These are phyloP conservation scores for Isochrysis galbana DNA, from an alignment of 78 protist species.

Conservation along the genomic window DNA sequence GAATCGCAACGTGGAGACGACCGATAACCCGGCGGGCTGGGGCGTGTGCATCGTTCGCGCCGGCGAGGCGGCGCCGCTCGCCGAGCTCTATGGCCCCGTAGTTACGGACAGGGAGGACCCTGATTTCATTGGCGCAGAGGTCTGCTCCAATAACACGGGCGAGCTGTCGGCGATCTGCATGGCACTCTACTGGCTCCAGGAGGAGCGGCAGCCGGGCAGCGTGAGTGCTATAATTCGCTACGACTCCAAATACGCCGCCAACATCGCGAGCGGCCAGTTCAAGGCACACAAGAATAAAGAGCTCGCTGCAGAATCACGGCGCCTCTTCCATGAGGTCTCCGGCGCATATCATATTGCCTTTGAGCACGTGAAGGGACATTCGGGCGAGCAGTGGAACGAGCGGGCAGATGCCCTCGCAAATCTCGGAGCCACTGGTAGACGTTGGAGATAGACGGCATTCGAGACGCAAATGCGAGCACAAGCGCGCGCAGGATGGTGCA, in stretches of 20 bases:
- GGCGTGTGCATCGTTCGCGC: not conserved
- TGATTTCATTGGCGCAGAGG: not conserved
- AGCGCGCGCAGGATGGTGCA: too few relatives aligned
- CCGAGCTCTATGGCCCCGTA: not conserved
- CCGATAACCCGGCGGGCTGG: not conserved
- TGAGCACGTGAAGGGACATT: not conserved
- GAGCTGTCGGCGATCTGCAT: slow-evolving; percentile 3
- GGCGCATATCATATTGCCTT: not conserved
- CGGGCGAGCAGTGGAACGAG: slow-evolving; percentile 8
- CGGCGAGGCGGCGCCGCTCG: not conserved
- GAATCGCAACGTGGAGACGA: not conserved
- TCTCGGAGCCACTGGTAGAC: not conserved
- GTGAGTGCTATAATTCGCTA: not conserved
- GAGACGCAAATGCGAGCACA: too few relatives aligned
- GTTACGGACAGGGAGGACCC: not conserved
- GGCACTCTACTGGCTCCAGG: not conserved
- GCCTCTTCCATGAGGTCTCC: not conserved
- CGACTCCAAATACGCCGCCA: slow-evolving; percentile 25
- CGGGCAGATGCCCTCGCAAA: not conserved
- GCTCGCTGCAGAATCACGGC: not conserved
- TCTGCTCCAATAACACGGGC: slow-evolving; percentile 6
- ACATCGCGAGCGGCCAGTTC: not conserved
- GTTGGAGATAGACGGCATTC: too few relatives aligned
- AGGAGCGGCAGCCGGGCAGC: too few relatives aligned
- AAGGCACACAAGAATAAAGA: not conserved